phyloP scores from a whole-genome alignment of 371 early-diverging fungal genomes.

The Zychaea mexicana region DNA sequence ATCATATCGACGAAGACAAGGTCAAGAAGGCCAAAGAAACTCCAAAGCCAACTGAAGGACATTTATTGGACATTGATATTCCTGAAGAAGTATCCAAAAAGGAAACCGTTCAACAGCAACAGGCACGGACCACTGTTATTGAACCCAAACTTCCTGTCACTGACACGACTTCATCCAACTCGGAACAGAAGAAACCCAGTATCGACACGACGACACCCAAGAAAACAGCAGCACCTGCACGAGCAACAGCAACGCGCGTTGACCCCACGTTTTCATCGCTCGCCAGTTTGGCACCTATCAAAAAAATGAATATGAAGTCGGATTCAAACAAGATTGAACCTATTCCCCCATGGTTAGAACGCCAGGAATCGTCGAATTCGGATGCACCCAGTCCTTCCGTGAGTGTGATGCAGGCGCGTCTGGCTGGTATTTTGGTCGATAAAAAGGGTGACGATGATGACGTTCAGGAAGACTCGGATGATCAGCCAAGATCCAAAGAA shows the following conservation, averaged over 20 bases:
- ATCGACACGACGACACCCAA: not conserved
- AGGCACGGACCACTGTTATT: too few relatives aligned
- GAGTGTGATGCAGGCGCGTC: slow-evolving; percentile 12
- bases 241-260: not conserved
- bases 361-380: not conserved
- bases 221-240: not conserved
- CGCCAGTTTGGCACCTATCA: not conserved
- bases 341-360: not conserved
- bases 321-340: not conserved
- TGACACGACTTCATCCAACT: too few relatives aligned
- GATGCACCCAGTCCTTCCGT: slow-evolving; percentile 10
- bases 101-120: not conserved
- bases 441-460: not conserved
- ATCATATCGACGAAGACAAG: not conserved
- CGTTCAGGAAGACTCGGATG: not conserved
- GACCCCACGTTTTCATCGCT: slow-evolving; percentile 3
- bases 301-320: not conserved
- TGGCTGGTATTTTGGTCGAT: slow-evolving; percentile 6
- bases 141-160: not conserved
- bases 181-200: not conserved
- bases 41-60: not conserved
- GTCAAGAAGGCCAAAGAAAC: not conserved
- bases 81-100: not conserved
- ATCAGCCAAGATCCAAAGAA: not conserved
- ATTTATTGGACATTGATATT: not conserved